Evolutionary conservation across 495 filamentous ascomycete species (phyloP).

Genomic region (Penicillium canariense): DNA sequence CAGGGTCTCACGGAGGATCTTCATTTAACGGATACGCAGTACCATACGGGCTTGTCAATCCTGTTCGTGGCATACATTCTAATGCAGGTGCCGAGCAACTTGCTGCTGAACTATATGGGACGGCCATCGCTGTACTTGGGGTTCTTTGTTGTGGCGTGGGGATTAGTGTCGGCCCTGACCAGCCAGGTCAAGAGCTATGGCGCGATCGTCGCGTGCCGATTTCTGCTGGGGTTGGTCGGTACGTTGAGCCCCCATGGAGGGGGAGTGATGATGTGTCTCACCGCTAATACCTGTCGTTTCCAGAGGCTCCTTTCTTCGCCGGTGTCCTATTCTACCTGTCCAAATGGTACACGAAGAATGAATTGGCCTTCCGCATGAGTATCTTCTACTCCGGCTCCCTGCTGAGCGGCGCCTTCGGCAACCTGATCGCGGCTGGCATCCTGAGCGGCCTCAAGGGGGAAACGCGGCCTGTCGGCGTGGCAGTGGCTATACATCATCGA

Average conservation of each 20-base stretch:
- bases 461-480: conserved; percentile 45
- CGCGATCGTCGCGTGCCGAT: conserved; percentile 54
- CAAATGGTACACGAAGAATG: conserved; percentile 59
- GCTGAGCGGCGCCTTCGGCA: conserved; percentile 62
- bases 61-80: conserved; percentile 55
- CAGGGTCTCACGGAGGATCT: conserved; percentile 51
- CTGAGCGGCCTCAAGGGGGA: conserved; percentile 39
- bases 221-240: conserved; percentile 50
- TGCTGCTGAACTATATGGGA: conserved; percentile 57
- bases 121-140: conserved; percentile 47
- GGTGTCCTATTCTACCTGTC: conserved; percentile 55
- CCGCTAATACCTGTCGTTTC: background rate
- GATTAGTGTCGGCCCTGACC: conserved; percentile 49
- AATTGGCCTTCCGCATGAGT: conserved; percentile 57
- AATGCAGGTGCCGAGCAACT: conserved; percentile 59
- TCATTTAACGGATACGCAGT: conserved; percentile 37
- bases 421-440: conserved; percentile 58
- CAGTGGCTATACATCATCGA: conserved; percentile 55
- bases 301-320: conserved; percentile 53
- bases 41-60: conserved; percentile 48
- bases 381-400: conserved; percentile 67
- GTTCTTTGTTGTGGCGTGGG: conserved; percentile 55
- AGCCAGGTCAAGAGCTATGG: conserved; percentile 51
- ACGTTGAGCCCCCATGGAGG: too few species aligned
- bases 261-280: too few species aligned